Percentiles rank a stretch among this genome's conserved stretches.
Evolutionary conservation across 768 basidiomycete species (phyloP).

Genomic region (Hericium erinaceus): DNA sequence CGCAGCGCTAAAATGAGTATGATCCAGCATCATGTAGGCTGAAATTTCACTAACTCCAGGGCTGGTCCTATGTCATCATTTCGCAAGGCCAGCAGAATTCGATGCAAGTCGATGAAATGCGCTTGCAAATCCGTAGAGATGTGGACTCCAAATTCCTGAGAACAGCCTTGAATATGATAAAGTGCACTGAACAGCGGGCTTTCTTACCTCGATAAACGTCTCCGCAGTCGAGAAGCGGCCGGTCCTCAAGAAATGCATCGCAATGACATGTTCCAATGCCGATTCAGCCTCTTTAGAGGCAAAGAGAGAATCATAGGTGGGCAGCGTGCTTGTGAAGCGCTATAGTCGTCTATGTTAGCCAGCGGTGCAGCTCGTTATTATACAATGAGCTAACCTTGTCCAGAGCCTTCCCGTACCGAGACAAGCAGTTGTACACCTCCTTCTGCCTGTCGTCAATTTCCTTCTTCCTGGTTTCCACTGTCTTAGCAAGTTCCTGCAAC

Average conservation of each 20-base stretch:
- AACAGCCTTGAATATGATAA: not conserved
- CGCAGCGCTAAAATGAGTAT: not conserved
- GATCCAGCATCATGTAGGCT: not conserved
- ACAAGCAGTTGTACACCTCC: constrained; percentile 71
- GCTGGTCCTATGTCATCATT: constrained; percentile 65
- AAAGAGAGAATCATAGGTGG: constrained; percentile 61
- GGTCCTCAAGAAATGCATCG: constrained; percentile 69
- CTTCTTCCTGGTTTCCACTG: constrained; percentile 66
- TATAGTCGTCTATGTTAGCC: constrained; percentile 21
- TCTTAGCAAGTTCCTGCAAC: constrained; percentile 41
- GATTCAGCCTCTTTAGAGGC: constrained; percentile 45
- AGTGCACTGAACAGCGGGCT: not conserved
- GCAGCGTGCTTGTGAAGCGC: constrained; percentile 47
- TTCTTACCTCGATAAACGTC: constrained; percentile 58
- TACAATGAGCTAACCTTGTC: constrained; percentile 63
- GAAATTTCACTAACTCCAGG: constrained; percentile 46
- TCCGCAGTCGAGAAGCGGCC: constrained; percentile 75
- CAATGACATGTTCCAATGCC: constrained; percentile 63
- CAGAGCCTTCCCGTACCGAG: constrained; percentile 73
- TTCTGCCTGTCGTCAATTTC: constrained; percentile 85
- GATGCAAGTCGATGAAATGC: constrained; percentile 63
- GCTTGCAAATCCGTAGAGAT: constrained; percentile 40
- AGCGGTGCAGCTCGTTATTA: not conserved
- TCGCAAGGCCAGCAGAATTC: constrained; percentile 59
- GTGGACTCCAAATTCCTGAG: constrained; percentile 58